Percentiles rank a stretch among this genome's conserved stretches.
Conservation (phyloP, 169 alveolate species). For the Plasmodium billcollinsi region DNA sequence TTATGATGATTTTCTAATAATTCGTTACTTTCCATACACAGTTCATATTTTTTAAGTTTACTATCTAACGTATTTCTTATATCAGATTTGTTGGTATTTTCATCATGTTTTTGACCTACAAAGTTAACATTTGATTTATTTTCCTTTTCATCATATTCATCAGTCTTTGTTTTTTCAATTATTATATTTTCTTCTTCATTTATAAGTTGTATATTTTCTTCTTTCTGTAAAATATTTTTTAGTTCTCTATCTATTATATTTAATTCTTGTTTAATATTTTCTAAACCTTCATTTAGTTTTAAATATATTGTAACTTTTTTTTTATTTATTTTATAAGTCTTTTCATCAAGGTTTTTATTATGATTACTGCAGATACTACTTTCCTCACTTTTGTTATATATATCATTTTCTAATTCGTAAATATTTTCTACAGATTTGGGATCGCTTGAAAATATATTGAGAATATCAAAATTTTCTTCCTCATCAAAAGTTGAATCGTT, state of each 20-base stretch:
- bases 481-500: not conserved
- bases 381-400: slow-evolving; percentile 4
- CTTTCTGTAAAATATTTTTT: slow-evolving; percentile 33
- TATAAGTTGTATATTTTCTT: slow-evolving; percentile 5
- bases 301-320: slow-evolving; percentile 35
- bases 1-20: no score
- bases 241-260: slow-evolving; percentile 33
- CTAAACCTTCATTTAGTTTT: slow-evolving; percentile 51
- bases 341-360: not conserved
- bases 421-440: not conserved
- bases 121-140: not conserved
- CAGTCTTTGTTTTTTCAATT: not conserved
- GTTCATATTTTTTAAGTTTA: no score
- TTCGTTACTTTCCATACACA: no score
- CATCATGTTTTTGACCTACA: not conserved
- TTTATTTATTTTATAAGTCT: not conserved
- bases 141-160: not conserved
- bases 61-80: no score
- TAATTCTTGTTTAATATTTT: slow-evolving; percentile 42
- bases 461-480: not conserved
- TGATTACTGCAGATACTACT: not conserved
- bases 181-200: not conserved
- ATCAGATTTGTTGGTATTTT: no score
- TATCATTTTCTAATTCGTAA: not conserved
- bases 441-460: not conserved